A percentile compares a stretch with the other conserved stretches of the same genome.
These are phyloP conservation scores for Psidium guajava DNA, from an alignment of 345 rosid genomes.

Conservation along the genomic window DNA sequence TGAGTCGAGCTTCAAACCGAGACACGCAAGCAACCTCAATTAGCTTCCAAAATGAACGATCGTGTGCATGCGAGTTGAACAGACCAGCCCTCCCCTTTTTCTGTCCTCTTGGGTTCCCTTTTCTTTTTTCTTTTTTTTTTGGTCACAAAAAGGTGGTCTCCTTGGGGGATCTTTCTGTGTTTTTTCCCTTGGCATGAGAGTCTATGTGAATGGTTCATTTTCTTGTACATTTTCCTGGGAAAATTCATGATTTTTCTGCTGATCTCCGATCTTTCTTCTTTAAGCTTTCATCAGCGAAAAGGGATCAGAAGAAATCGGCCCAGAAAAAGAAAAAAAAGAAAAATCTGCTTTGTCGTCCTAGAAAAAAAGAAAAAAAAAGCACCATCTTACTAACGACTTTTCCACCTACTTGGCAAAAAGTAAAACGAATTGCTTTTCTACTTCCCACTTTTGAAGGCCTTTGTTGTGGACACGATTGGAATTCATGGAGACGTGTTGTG, in stretches of 20 bases:
- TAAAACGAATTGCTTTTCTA: not conserved
- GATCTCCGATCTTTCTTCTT: not conserved
- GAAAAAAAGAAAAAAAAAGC: not conserved
- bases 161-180: not conserved
- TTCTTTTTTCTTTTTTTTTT: too few relatives aligned
- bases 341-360: not conserved
- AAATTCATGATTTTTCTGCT: not conserved
- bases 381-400: not conserved
- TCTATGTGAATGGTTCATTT: not conserved
- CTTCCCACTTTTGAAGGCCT: not conserved
- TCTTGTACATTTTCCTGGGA: not conserved
- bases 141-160: not conserved
- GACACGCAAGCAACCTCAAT: not conserved
- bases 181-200: not conserved
- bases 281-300: not conserved
- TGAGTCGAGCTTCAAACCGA: not conserved
- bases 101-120: not conserved
- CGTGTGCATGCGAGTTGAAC: not conserved
- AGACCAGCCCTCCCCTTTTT: not conserved
- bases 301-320: not conserved
- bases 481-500: not conserved
- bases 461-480: not conserved
- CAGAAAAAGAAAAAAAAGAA: not conserved
- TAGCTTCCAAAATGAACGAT: not conserved
- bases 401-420: not conserved